Evolutionary conservation across 2,329 filamentous ascomycete genomes (phyloP).

Genomic region (Penicillium fuscoglaucum): DNA sequence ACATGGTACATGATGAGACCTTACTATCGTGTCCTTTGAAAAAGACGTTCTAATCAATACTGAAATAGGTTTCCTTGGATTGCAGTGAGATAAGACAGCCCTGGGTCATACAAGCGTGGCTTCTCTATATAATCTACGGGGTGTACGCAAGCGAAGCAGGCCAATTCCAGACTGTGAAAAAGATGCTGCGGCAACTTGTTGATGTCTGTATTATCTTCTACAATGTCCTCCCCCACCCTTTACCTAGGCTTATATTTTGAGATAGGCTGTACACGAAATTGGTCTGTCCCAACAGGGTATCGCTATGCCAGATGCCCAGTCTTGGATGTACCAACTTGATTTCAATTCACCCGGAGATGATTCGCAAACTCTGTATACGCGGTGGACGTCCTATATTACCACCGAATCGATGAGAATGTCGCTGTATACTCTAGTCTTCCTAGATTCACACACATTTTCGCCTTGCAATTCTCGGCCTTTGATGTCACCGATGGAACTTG

Average conservation of each 20-base stretch:
- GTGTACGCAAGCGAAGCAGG: conserved; percentile 16
- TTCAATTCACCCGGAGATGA: conserved; percentile 8
- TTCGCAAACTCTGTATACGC: conserved; percentile 20
- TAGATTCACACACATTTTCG: conserved; percentile 31
- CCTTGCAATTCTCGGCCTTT: conserved; percentile 34
- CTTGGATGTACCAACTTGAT: conserved; percentile 12
- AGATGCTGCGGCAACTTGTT: no score
- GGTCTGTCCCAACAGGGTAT: conserved; percentile 29
- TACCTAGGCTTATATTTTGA: background rate
- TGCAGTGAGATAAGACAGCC: conserved; percentile 25
- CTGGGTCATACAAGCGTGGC: conserved; percentile 34
- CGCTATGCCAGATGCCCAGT: conserved; percentile 19
- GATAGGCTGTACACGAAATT: conserved; percentile 28
- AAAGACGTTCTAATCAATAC: background rate
- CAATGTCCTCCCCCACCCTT: no score
- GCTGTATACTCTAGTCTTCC: conserved; percentile 32
- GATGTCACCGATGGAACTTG: conserved; percentile 35
- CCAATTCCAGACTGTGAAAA: no score
- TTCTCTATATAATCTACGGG: conserved; percentile 34
- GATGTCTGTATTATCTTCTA: no score
- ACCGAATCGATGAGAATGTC: conserved; percentile 36
- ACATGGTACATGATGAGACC: conserved; percentile 2
- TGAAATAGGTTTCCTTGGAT: conserved; percentile 24
- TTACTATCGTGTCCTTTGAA: background rate
- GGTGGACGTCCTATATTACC: conserved; percentile 30